Base-by-base conservation (phyloP, 768 basidiomycete genomes). In the Clathrus columnatus region DNA sequence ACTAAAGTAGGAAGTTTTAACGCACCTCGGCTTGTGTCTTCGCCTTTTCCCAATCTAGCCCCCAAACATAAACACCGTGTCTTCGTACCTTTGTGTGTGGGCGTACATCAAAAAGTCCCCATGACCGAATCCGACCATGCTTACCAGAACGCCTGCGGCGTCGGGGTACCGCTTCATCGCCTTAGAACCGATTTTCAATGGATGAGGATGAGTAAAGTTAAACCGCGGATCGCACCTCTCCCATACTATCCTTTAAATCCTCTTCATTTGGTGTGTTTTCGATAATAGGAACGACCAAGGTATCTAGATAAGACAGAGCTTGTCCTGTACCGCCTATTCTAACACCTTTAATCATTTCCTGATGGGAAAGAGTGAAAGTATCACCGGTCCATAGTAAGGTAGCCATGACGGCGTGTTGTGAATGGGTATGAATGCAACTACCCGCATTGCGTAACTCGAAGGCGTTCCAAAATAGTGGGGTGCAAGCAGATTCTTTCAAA, bases 341-440 rank as follows among this genome's bases (percentile, higher is more conserved):
- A 44, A 94, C 80, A 21, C 91, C 91, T 67, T 94, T 94, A 66
- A 93, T 94, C 91, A 93, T 93, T 82, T 93, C 91, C 67, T 90
- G 89, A 67, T 93, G 91, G 8, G 87, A 89, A 60, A 93, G 88
- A 57, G 75, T 76, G 61, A 93, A 93, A 18, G 80, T 72, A 23
- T 78, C 72, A 0, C 82, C 84, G 4, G 78, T 73, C 79, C 84
- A 91, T 16, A 91, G 73, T 30, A 94, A 69, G 0, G 91, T 92
- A 1, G 84, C 85, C 82, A 93, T 88, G 42, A 94, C 91, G 36
- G 84, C 91, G 66, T 92, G 81, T 65, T 93, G 91, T 0, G 87
- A 90, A 65, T 93, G 91, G 0, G 91, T 93, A 65, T 93, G 91
- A 59, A 94, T 91, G 62, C 90, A 93, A 44, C 88, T 88, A 1